phyloP scores from a whole-genome alignment of 768 basidiomycete species.

The Cyclocybe aegerita region DNA sequence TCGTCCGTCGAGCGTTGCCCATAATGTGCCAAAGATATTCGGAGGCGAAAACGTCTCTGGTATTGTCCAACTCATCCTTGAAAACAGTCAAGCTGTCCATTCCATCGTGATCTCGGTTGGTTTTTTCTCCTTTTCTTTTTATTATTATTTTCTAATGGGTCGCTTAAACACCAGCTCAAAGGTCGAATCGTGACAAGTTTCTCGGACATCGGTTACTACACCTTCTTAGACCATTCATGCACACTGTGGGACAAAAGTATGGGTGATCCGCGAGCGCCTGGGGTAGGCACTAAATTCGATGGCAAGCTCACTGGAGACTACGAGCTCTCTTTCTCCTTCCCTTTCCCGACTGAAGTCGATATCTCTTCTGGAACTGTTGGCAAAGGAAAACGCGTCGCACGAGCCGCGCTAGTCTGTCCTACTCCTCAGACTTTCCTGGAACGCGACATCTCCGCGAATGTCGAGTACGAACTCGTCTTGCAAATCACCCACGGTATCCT shows the following conservation, averaged over 20 bases:
- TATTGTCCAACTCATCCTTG: conserved; percentile 13
- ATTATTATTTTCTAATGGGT: neutral
- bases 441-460: neutral
- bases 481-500: conserved; percentile 10
- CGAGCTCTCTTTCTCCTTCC: conserved; percentile 12
- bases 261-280: neutral
- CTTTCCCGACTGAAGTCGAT: conserved; percentile 12
- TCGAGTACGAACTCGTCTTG: conserved; percentile 14
- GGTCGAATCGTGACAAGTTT: conserved; percentile 11
- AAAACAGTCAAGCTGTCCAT: conserved; percentile 13
- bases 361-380: neutral
- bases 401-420: neutral
- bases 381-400: neutral
- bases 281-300: neutral
- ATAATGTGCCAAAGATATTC: conserved; percentile 15
- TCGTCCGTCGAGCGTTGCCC: conserved; percentile 9
- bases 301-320: conserved; percentile 9
- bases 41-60: conserved; percentile 19
- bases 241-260: conserved; percentile 3
- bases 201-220: conserved; percentile 4
- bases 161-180: conserved; percentile 1
- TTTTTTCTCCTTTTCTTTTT: conserved; percentile 5
- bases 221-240: conserved; percentile 9
- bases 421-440: conserved; percentile 17
- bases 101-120: conserved; percentile 42